Evolutionary conservation across 495 filamentous ascomycete species (phyloP).

Genomic region (Penicillium dipodomyicola): DNA sequence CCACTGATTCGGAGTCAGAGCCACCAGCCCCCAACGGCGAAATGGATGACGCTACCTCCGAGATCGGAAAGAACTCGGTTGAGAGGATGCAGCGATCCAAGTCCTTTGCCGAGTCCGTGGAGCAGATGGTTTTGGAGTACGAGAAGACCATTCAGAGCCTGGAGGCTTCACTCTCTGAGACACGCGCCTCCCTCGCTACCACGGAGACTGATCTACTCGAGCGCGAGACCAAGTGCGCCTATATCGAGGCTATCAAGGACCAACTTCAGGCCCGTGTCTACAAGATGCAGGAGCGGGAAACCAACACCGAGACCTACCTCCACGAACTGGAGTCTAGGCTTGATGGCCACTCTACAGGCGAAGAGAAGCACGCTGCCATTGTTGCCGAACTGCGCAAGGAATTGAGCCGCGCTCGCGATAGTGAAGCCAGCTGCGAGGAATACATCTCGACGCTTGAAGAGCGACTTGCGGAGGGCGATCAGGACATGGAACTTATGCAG

Average conservation of each 20-base stretch:
- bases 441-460: conserved; percentile 98
- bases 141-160: conserved; percentile 97
- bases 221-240: conserved; percentile 89
- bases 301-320: conserved; percentile 85
- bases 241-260: conserved; percentile 84
- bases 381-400: conserved; percentile 88
- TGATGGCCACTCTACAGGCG: conserved; percentile 83
- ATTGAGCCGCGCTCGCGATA: conserved; percentile 83
- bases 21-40: conserved; percentile 60
- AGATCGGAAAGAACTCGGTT: conserved; percentile 73
- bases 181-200: conserved; percentile 74
- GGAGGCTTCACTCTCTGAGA: conserved; percentile 88
- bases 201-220: conserved; percentile 85
- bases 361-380: conserved; percentile 85
- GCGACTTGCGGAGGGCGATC: conserved; percentile 90
- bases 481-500: conserved; percentile 95
- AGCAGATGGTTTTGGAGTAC: conserved; percentile 94
- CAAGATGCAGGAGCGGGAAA: conserved; percentile 86
- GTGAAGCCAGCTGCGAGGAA: conserved; percentile 83
- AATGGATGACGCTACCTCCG: conserved; percentile 54
- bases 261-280: conserved; percentile 86
- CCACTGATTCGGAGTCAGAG: conserved; percentile 77
- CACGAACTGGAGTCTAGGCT: conserved; percentile 87
- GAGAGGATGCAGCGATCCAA: conserved; percentile 91
- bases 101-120: conserved; percentile 90